phyloP scores from a whole-genome alignment of 2,329 filamentous ascomycete species.

The Ascochyta lentis region DNA sequence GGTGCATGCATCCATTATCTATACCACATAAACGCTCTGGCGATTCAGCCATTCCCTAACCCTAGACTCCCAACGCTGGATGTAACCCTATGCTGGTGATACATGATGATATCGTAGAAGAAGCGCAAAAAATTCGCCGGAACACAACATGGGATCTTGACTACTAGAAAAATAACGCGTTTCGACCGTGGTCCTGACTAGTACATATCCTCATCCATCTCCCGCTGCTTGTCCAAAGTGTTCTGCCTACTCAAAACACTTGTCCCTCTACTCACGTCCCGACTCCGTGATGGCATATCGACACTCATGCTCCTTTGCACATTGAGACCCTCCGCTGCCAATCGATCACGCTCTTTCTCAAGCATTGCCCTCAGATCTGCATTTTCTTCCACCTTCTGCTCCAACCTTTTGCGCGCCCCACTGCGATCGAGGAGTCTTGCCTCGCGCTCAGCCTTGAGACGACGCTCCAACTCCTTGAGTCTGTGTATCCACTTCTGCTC shows the following conservation, averaged over 20 bases:
- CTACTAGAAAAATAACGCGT: no score
- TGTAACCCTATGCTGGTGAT: slow-evolving; percentile 10
- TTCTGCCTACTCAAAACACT: slow-evolving; percentile 31
- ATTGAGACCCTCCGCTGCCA: slow-evolving; percentile 28
- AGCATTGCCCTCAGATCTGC: slow-evolving; percentile 71
- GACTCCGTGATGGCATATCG: slow-evolving; percentile 14
- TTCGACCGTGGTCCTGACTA: neutral
- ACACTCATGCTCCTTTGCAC: slow-evolving; percentile 31
- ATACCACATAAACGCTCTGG: neutral
- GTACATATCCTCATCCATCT: slow-evolving; percentile 17
- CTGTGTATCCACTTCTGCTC: slow-evolving; percentile 86
- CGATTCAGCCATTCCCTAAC: neutral
- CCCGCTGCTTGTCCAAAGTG: slow-evolving; percentile 6
- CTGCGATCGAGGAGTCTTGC: slow-evolving; percentile 82
- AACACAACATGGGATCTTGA: neutral
- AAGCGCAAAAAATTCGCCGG: neutral
- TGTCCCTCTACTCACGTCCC: slow-evolving; percentile 20
- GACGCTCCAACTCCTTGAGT: slow-evolving; percentile 83
- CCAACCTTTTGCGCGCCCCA: slow-evolving; percentile 79
- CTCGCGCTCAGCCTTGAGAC: slow-evolving; percentile 89
- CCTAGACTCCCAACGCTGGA: neutral
- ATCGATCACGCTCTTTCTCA: slow-evolving; percentile 59
- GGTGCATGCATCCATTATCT: neutral
- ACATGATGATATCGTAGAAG: slow-evolving; percentile 7
- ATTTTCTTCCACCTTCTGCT: slow-evolving; percentile 77